A percentile compares a stretch with the other conserved stretches of the same genome.
Evolutionary conservation across 768 basidiomycete genomes (phyloP).

Genomic region (Suillus hirtellus): DNA sequence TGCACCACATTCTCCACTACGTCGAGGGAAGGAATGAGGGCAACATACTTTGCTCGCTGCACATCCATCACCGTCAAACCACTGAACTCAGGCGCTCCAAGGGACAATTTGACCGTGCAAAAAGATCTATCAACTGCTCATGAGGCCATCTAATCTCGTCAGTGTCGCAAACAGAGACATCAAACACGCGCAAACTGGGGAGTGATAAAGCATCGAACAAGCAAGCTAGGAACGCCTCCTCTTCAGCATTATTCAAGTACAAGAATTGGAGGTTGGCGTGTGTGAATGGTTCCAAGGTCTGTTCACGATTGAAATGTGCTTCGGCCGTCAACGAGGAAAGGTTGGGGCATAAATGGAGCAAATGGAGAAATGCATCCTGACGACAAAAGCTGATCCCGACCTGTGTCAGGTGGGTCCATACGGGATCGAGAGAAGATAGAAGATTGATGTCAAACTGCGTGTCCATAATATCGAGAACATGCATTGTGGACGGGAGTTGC

Average conservation of each 20-base stretch:
- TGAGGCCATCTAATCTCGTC: slow-evolving; percentile 13
- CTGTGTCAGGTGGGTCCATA: no score
- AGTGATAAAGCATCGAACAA: neutral
- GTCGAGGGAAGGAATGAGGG: slow-evolving; percentile 18
- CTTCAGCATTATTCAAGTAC: neutral
- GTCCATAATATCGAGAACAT: no score
- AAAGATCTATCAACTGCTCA: slow-evolving; percentile 15
- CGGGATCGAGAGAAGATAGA: no score
- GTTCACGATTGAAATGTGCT: no score
- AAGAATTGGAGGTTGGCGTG: slow-evolving; percentile 18
- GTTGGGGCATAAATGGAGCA: slow-evolving; percentile 22
- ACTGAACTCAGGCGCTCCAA: slow-evolving; percentile 6
- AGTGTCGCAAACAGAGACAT: neutral
- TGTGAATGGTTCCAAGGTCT: slow-evolving; percentile 3
- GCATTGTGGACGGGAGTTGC: no score
- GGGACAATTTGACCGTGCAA: slow-evolving; percentile 6
- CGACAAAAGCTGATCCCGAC: no score
- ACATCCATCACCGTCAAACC: slow-evolving; percentile 15
- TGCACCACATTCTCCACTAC: no score
- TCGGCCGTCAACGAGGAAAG: slow-evolving; percentile 18
- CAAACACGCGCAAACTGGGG: neutral
- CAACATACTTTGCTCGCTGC: slow-evolving; percentile 15
- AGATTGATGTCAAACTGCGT: no score
- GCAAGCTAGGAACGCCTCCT: neutral
- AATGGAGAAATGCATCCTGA: neutral